phyloP scores from a whole-genome alignment of 1,284 basidiomycete genomes.

The Trametes pubescens region DNA sequence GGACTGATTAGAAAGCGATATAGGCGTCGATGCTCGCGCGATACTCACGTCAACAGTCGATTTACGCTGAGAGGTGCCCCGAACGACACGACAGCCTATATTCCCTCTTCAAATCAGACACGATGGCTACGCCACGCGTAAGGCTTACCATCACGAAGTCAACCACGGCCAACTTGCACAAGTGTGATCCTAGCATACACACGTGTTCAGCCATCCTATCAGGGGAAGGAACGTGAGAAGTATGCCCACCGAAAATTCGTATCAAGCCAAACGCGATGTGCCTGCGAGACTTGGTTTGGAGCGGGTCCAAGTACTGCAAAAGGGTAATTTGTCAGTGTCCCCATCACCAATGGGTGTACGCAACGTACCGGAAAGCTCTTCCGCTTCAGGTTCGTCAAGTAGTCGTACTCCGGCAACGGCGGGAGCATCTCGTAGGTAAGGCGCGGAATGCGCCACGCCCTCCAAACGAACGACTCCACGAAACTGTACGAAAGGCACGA shows the following conservation, averaged over 20 bases:
- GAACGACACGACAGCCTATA: slow-evolving; percentile 41
- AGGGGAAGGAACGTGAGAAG: background rate
- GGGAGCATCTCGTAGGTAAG: slow-evolving; percentile 48
- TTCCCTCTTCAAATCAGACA: background rate
- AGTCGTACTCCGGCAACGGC: slow-evolving; percentile 57
- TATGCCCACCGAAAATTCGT: slow-evolving; percentile 32
- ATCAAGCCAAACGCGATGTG: slow-evolving; percentile 42
- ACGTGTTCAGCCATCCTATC: background rate
- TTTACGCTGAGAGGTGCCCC: slow-evolving; percentile 56
- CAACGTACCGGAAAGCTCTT: slow-evolving; percentile 42
- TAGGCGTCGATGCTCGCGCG: background rate
- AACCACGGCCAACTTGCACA: slow-evolving; percentile 29
- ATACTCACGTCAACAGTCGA: slow-evolving; percentile 30
- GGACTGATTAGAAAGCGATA: background rate
- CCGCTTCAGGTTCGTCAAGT: slow-evolving; percentile 49
- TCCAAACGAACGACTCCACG: slow-evolving; percentile 44
- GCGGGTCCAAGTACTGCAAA: slow-evolving; percentile 43
- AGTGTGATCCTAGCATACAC: slow-evolving; percentile 33
- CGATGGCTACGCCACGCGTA: background rate
- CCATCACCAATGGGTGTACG: background rate
- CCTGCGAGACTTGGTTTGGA: slow-evolving; percentile 31
- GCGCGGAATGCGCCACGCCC: slow-evolving; percentile 41
- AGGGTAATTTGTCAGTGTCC: background rate
- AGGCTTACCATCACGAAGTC: background rate
- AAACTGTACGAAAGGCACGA: slow-evolving; percentile 43